Evolutionary conservation across 2,329 filamentous ascomycete genomes (phyloP).

Genomic region (Elsinoe batatas): DNA sequence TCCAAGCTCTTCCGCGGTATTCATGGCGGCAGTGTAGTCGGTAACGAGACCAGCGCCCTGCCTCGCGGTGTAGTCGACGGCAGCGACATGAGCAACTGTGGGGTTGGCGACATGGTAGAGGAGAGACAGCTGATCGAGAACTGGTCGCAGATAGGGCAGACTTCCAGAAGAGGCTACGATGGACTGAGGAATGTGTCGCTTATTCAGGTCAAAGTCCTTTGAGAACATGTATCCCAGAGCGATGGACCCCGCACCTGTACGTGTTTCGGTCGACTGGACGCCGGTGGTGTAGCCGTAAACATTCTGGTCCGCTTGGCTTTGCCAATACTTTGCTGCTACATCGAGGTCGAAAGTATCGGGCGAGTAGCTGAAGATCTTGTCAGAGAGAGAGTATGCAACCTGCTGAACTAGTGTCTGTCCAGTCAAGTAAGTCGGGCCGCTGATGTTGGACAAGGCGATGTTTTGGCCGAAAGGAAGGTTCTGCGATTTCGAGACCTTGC

Average conservation of each 20-base stretch:
- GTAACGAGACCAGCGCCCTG: slow-evolving; percentile 63
- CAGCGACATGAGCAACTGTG: slow-evolving; percentile 84
- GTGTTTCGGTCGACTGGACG: slow-evolving; percentile 73
- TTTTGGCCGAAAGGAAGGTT: slow-evolving; percentile 45
- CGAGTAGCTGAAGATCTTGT: slow-evolving; percentile 96
- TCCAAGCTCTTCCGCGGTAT: slow-evolving; percentile 79
- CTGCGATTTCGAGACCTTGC: slow-evolving; percentile 32
- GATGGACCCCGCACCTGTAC: slow-evolving; percentile 79
- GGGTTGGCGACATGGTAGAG: slow-evolving; percentile 88
- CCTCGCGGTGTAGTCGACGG: slow-evolving; percentile 65
- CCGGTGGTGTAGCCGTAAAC: slow-evolving; percentile 69
- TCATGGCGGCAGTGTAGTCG: slow-evolving; percentile 74
- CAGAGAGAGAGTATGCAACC: slow-evolving; percentile 85
- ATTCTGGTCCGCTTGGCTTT: slow-evolving; percentile 59
- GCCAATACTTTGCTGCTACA: slow-evolving; percentile 70
- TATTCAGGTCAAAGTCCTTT: slow-evolving; percentile 85
- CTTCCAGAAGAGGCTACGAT: slow-evolving; percentile 79
- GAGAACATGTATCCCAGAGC: slow-evolving; percentile 97
- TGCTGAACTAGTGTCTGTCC: slow-evolving; percentile 92
- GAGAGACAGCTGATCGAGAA: slow-evolving; percentile 82
- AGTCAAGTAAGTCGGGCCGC: slow-evolving; percentile 83
- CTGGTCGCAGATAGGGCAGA: slow-evolving; percentile 67
- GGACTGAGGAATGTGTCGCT: slow-evolving; percentile 83
- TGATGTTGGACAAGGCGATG: slow-evolving; percentile 50
- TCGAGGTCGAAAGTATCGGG: slow-evolving; percentile 90